phyloP scores from a whole-genome alignment of 352 stramenopile species.

The Phytophthora nicotianae region DNA sequence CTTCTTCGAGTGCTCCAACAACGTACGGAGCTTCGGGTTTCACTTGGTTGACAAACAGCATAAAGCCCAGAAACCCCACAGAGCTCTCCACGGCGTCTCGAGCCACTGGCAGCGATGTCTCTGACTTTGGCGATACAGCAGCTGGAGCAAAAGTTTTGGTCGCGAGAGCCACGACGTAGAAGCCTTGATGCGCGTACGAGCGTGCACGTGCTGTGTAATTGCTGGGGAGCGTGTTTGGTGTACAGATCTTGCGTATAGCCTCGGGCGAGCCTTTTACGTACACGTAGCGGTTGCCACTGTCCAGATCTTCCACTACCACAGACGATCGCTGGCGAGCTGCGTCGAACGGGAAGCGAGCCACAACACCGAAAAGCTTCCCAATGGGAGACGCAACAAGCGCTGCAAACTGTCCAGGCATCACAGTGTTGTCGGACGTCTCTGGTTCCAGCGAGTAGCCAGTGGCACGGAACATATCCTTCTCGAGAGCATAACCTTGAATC shows the following conservation, averaged over 20 bases:
- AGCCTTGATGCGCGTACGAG: constrained; percentile 77
- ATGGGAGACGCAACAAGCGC: constrained; percentile 72
- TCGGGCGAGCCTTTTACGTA: constrained; percentile 81
- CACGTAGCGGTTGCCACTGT: constrained; percentile 58
- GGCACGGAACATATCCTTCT: constrained; percentile 76
- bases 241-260: constrained; percentile 67
- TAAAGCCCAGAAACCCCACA: constrained; percentile 81
- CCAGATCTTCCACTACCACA: constrained; percentile 73
- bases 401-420: constrained; percentile 43
- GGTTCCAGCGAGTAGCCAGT: constrained; percentile 70
- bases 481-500: constrained; percentile 72
- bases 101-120: constrained; percentile 48
- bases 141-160: constrained; percentile 55
- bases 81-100: constrained; percentile 83
- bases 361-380: constrained; percentile 68
- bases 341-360: constrained; percentile 78
- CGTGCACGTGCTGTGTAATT: constrained; percentile 72
- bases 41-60: constrained; percentile 92
- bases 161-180: constrained; percentile 81
- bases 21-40: constrained; percentile 86
- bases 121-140: constrained; percentile 23
- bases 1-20: constrained; percentile 75
- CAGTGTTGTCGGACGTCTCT: constrained; percentile 29
- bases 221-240: constrained; percentile 56
- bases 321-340: constrained; percentile 70